phyloP scores from a whole-genome alignment of 2,329 filamentous ascomycete species.

The Talaromyces sp. region DNA sequence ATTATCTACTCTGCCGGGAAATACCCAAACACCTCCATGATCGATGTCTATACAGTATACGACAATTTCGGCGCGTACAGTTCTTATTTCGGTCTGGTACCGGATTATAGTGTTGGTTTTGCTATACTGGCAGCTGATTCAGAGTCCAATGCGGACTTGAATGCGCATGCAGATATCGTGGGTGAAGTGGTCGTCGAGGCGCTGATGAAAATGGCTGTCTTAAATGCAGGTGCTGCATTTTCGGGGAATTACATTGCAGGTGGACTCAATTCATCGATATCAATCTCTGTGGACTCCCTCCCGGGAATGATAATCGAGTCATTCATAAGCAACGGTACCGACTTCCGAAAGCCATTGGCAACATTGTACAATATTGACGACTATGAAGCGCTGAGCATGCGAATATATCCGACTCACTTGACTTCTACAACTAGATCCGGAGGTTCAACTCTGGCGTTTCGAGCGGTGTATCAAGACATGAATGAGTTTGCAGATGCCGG shows the following conservation, averaged over 20 bases:
- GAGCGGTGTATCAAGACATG: slow-evolving; percentile 23
- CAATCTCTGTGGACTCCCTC: neutral
- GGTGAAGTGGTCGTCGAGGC: neutral
- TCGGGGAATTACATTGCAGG: neutral
- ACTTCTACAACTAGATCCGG: neutral
- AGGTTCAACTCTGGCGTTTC: slow-evolving; percentile 15
- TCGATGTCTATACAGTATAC: slow-evolving; percentile 34
- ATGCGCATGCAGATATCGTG: slow-evolving; percentile 1
- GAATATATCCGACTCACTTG: neutral
- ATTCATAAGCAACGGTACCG: neutral
- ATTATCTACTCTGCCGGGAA: slow-evolving; percentile 31
- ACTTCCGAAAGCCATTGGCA: neutral
- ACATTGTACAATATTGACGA: neutral
- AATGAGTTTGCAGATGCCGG: slow-evolving; percentile 25
- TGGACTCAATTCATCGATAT: slow-evolving; percentile 1
- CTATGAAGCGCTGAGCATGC: neutral
- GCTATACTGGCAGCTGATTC: slow-evolving; percentile 7
- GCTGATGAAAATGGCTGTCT: neutral
- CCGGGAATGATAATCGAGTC: neutral
- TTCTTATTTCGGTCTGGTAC: neutral
- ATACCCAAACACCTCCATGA: slow-evolving; percentile 23
- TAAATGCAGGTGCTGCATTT: neutral
- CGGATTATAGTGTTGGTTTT: slow-evolving; percentile 1
- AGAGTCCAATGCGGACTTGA: neutral
- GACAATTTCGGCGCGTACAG: neutral